phyloP scores from a whole-genome alignment of 306 rosid species.

The Fragaria ananassa region DNA sequence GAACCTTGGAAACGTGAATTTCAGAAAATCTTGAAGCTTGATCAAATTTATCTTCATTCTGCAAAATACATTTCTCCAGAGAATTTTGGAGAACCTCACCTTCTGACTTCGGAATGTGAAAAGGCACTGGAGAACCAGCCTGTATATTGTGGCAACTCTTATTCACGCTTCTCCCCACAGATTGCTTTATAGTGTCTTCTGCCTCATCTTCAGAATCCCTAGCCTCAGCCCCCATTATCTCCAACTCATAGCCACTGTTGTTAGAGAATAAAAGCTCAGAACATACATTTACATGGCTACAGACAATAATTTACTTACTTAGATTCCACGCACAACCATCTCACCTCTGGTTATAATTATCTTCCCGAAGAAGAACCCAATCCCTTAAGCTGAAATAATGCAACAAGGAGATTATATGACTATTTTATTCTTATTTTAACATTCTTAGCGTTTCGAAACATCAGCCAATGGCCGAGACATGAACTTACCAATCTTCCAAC shows the following conservation, averaged over 20 bases:
- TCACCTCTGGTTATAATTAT: constrained; percentile 69
- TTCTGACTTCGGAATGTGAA: constrained; percentile 29
- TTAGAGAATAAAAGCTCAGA: constrained; percentile 29
- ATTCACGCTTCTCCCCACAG: constrained; percentile 29
- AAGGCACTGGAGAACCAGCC: constrained; percentile 23
- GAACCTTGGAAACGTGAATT: constrained; percentile 18
- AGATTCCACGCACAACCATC: not conserved
- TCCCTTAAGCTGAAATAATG: constrained; percentile 62
- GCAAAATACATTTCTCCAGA: constrained; percentile 5
- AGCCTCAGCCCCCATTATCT: constrained; percentile 68
- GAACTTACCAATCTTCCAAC: constrained; percentile 5
- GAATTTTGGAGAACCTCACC: constrained; percentile 16
- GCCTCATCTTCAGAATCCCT: constrained; percentile 92
- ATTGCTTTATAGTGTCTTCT: constrained; percentile 43
- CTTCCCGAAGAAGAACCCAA: constrained; percentile 80
- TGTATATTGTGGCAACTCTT: constrained; percentile 47
- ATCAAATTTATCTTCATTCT: constrained; percentile 1
- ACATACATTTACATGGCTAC: not conserved
- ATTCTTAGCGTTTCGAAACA: not conserved
- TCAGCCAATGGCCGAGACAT: not conserved
- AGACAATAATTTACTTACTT: not conserved
- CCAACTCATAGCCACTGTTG: constrained; percentile 80
- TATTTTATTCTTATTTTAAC: not conserved
- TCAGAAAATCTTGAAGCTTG: constrained; percentile 28
- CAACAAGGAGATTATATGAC: constrained; percentile 14